Evolutionary conservation across 306 rosid genomes (phyloP), one percentile per base, ranked within the genome.

Genomic region (Vigna hirtella): DNA sequence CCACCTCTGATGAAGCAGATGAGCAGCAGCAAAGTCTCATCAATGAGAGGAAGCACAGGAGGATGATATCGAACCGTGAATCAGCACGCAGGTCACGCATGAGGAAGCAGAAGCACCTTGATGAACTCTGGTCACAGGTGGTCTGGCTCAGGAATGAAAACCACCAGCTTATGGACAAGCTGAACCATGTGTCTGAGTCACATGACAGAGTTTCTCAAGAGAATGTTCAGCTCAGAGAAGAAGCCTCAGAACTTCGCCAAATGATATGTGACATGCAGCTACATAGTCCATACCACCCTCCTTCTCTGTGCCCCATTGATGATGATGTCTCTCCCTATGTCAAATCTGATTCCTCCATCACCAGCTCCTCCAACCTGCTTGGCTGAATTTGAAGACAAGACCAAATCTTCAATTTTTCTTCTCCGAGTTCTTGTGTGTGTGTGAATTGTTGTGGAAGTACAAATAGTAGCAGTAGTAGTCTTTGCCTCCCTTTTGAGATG

Each of bases 61-160:
- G 99, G 84, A 96, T 91, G 98, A 91, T 96, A 85, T 96, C 99
- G 0, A 96, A 96, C 82, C 83, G 99, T 10, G 99, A 96, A 17
- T 96, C 99, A 0, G 99, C 99, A 0, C 93, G 99, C n/a, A 76
- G 99, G 13, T 96, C 99, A 0, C 89, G 99, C 28, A 96, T 93
- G 98, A 87, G 99, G 72, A 96, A 93, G 87, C 99, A 96, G 84
- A 91, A 87, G 48, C 99, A 96, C 80, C 91, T 96, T 67, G 99
- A 96, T 72, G 99, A 93, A 82, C 91, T 96, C 1, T 96, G 99
- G 97, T 93, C 98, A 14, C 98, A 93, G 82, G 96, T 93, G 4
- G 86, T 91, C 28, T 96, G 99, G 97, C 91, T 93, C 0, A 83
- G 97, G 69, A 91, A 88, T 79, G 97, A 96, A 88, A 95, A 95